Base-by-base conservation (phyloP, 352 stramenopile species). In the Globisporangium splendens region DNA sequence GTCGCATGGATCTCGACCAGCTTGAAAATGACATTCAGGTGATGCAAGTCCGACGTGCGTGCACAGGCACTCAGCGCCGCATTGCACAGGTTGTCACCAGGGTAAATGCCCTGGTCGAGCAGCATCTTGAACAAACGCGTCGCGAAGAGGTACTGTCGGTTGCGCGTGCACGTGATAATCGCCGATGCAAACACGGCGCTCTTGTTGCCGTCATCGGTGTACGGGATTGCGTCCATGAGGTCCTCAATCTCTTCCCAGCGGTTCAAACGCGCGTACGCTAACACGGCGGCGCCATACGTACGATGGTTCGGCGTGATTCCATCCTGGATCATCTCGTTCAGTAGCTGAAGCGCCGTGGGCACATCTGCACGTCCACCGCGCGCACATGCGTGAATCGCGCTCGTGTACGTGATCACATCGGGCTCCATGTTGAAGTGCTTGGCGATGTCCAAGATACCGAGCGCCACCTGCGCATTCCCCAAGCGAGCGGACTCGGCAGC, bases 361-460 rank as follows among this genome's bases (percentile, higher is more conserved):
- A 90, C 63, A 48, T 86, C 73, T 20, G 67, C 68, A 22, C 65
- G 73, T 10, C 62, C 64, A 18, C 77, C 79, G 47, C 82, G 82
- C 12, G 81, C 82, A 41, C 83, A 95, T 24, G 83, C 83, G 65
- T 89, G 77, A 58, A 95, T 95, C 28, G 78, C 79, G 55, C 79
- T 89, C 22, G 81, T 92, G 72, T 88, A 95, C 31, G 78, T 90
- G 31, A 90, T 63, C 10, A 89, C 78, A 62, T 92, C 80, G 1
- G 77, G 79, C 38, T 66, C 47, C 51, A 91, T 59, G n/a, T 73
- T 52, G 44, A 90, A 88, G 59, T 93, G 73, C 43, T 79, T 79
- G 28, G 70, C 69, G 53, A 93, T 89, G 50, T 89, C 72, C 39
- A 93, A 66, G 17, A 91, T 69, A 18, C 79, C 81, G n/a, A 89